Conservation (phyloP, 2,329 filamentous ascomycete species). For the Monosporascus sp. region DNA sequence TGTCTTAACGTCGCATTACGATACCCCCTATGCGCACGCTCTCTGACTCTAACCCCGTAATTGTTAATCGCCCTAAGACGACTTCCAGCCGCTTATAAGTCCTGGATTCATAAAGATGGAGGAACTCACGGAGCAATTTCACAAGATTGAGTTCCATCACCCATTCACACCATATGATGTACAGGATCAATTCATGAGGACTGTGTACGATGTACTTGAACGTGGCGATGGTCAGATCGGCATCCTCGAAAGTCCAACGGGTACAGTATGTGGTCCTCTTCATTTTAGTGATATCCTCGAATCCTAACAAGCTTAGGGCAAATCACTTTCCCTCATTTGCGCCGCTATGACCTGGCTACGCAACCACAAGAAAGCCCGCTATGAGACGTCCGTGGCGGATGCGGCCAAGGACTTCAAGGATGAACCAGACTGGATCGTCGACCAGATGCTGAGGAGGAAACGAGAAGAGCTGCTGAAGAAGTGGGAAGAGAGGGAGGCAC, state of each 20-base stretch:
- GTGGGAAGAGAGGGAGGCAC: constrained; percentile 69
- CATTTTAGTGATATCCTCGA: neutral
- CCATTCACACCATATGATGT: constrained; percentile 85
- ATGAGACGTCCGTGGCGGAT: constrained; percentile 45
- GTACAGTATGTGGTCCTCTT: constrained; percentile 46
- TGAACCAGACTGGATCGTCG: constrained; percentile 80
- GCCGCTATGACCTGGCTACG: constrained; percentile 88
- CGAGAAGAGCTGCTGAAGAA: constrained; percentile 59
- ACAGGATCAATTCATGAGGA: constrained; percentile 81
- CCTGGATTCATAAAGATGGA: constrained; percentile 12
- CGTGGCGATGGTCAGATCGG: constrained; percentile 66
- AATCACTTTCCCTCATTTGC: constrained; percentile 88
- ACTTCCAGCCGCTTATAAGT: too few species aligned
- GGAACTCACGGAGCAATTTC: constrained; percentile 15
- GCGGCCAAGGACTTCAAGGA: constrained; percentile 46
- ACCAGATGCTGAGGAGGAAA: constrained; percentile 67
- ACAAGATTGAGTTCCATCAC: constrained; percentile 67
- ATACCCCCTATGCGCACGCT: neutral
- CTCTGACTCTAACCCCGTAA: too few species aligned
- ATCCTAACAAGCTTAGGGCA: constrained; percentile 50
- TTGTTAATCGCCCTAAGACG: too few species aligned
- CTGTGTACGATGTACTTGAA: constrained; percentile 74
- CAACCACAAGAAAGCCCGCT: constrained; percentile 62
- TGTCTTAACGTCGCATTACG: neutral
- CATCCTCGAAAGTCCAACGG: constrained; percentile 91